These are phyloP conservation scores for Cladophialophora immunda DNA, from an alignment of 2,329 filamentous ascomycete genomes.

Conservation along the genomic window DNA sequence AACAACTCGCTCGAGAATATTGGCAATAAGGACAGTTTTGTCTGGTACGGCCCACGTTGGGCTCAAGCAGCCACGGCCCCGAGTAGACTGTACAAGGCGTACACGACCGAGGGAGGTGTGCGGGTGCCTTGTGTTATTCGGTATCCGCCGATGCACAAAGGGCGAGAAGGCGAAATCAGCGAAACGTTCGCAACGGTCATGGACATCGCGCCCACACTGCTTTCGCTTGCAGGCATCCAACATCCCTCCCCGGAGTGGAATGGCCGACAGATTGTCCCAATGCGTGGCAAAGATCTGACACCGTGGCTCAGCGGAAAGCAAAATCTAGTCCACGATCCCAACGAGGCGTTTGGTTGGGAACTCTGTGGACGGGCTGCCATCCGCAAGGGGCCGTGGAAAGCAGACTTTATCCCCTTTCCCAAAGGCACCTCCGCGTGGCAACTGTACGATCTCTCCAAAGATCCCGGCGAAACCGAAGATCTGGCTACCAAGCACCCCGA, in stretches of 20 bases:
- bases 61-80: constrained; percentile 58
- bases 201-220: constrained; percentile 59
- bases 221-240: constrained; percentile 52
- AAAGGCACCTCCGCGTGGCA: constrained; percentile 66
- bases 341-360: constrained; percentile 66
- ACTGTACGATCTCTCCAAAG: constrained; percentile 62
- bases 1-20: constrained; percentile 59
- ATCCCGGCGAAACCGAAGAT: constrained; percentile 62
- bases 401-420: constrained; percentile 65
- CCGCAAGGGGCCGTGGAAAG: constrained; percentile 66
- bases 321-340: constrained; percentile 57
- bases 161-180: constrained; percentile 38
- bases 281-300: constrained; percentile 61
- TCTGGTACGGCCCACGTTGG: constrained; percentile 62
- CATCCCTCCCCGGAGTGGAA: constrained; percentile 64
- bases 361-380: constrained; percentile 63
- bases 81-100: constrained; percentile 48
- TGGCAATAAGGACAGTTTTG: constrained; percentile 56
- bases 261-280: constrained; percentile 59
- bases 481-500: constrained; percentile 53
- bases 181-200: constrained; percentile 58
- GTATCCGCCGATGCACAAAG: constrained; percentile 41
- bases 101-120: constrained; percentile 48
- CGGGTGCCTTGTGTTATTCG: constrained; percentile 50
- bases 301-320: constrained; percentile 50